A percentile compares a stretch with the other conserved stretches of the same genome.
Conservation (phyloP, 208 protist genomes). For the Porcisia hertigi region DNA sequence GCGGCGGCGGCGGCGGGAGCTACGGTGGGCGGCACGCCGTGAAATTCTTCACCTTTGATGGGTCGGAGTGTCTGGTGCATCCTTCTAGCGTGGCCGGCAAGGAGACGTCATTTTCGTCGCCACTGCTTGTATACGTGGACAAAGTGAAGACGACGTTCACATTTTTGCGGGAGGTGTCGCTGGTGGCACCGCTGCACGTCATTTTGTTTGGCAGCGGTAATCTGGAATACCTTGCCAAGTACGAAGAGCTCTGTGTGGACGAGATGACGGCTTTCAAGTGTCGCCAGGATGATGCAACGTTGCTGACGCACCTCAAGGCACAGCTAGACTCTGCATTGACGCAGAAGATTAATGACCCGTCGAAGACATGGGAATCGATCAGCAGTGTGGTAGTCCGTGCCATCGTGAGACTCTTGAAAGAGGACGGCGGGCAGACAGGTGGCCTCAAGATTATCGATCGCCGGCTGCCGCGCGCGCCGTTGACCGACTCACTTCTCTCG, state of each 20-base stretch:
- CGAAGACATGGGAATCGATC: conserved; percentile 77
- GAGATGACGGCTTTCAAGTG: conserved; percentile 80
- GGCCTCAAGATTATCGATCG: conserved; percentile 71
- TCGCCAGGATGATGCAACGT: conserved; percentile 71
- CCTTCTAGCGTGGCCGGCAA: conserved; percentile 89
- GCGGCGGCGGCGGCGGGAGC: neutral
- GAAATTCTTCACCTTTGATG: conserved; percentile 73
- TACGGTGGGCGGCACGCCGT: conserved; percentile 16
- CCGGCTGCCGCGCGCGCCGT: conserved; percentile 47
- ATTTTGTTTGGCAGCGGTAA: conserved; percentile 92
- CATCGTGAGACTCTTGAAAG: conserved; percentile 81
- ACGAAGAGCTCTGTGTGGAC: conserved; percentile 84
- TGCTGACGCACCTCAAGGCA: conserved; percentile 83
- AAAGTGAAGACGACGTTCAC: conserved; percentile 93
- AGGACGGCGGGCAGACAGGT: conserved; percentile 43
- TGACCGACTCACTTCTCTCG: conserved; percentile 42
- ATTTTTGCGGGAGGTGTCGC: conserved; percentile 91
- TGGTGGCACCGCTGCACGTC: conserved; percentile 90
- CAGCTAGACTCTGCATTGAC: conserved; percentile 86
- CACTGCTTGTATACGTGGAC: conserved; percentile 93
- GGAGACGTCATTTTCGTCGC: conserved; percentile 65
- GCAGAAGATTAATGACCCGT: conserved; percentile 87
- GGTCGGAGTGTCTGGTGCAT: conserved; percentile 86
- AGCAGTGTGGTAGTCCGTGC: conserved; percentile 82
- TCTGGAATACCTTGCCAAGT: conserved; percentile 79